Base-by-base conservation (phyloP, 2,329 filamentous ascomycete genomes). In the Dendryphion nanum region DNA sequence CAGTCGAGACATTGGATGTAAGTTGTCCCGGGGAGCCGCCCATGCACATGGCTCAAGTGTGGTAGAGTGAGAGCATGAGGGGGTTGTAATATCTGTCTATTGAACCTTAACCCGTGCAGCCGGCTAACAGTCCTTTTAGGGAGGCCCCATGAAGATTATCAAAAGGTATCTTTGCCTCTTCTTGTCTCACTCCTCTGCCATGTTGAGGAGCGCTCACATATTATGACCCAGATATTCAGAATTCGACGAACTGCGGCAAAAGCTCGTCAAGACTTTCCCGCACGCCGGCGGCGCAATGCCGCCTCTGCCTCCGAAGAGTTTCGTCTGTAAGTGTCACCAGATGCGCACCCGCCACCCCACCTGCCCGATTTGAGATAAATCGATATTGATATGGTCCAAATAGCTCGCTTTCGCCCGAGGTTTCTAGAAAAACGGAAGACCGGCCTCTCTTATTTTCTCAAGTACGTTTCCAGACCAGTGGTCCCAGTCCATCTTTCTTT, bases 401-500 rank as follows among this genome's bases (percentile, higher is more conserved):
- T 50, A 78, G 75, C 75, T 53, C 76, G 76, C 47, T 95, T 96
- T 59, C 78, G 86, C 35, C 83, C 87, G 8, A 79, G 78, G 35
- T 97, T 98, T 63, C 75, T 98, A 14, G 90, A 96, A 65, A 83
- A 85, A 58, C 78, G 93, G 56, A 82, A 88, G 51, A 76, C 81
- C 29, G 91, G 90, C 5, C 72, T 98, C 42, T 83, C 88, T 60
- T 95, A 97, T 62, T 98, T 97, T 62, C 71, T 98, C 38, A 95
- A 95, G 89, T 95, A 71, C 44, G 85, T 73, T 30, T 15, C 15
- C 29, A 10, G 12, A 14, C 23, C 23, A 8, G 8, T 26, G 8
- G 8, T n/a, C 23, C 23, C 8, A 8, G 8, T 30, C 29, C 15
- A 13, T 16, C 29, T 15, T 8, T 30, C 16, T 10, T 15, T 17